Conservation (phyloP, 176 grass and related monocot genomes). For the Rhynchospora breviuscula region DNA sequence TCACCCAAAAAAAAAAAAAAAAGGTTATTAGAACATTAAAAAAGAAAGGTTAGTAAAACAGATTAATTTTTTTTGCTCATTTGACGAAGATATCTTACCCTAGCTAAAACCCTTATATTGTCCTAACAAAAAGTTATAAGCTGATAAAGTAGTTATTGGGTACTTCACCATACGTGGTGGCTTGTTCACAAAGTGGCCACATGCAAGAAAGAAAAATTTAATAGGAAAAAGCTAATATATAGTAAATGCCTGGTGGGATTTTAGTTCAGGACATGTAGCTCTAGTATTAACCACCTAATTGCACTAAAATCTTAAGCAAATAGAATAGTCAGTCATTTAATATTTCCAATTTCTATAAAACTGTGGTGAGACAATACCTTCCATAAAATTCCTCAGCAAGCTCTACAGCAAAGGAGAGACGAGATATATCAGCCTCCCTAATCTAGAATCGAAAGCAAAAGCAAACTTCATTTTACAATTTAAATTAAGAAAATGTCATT, state of each 20-base stretch:
- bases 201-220: not conserved
- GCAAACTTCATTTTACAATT: conserved; percentile 11
- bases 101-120: not conserved
- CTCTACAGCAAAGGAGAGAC: conserved; percentile 90
- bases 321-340: not conserved
- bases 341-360: not conserved
- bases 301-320: not conserved
- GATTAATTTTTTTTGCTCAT: not conserved
- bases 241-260: not conserved
- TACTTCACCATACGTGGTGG: no score
- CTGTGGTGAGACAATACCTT: conserved; percentile 43
- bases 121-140: not conserved
- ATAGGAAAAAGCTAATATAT: not conserved
- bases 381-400: conserved; percentile 94
- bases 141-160: not conserved
- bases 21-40: conserved; percentile 44
- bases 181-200: not conserved
- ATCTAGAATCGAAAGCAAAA: conserved; percentile 46
- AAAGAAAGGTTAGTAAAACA: conserved; percentile 11
- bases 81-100: not conserved
- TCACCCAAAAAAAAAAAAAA: not conserved
- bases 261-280: not conserved
- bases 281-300: not conserved
- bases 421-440: conserved; percentile 90
- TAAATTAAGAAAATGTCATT: not conserved